These are phyloP conservation scores for Silene conica DNA, from an alignment of 148 eudicot species.

Conservation along the genomic window DNA sequence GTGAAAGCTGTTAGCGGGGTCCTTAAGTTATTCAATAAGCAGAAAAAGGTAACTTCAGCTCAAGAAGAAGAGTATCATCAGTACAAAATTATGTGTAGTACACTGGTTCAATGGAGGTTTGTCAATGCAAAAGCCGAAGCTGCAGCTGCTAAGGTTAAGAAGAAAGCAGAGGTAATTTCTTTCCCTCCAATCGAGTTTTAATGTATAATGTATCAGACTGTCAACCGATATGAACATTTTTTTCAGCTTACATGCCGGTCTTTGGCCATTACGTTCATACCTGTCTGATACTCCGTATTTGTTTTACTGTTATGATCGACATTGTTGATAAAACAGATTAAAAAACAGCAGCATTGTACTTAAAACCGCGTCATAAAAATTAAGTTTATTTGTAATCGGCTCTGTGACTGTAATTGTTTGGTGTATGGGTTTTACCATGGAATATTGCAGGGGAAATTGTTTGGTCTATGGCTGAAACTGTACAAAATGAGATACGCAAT, in stretches of 20 bases:
- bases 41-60: constrained; percentile 41
- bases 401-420: too few species aligned
- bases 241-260: too few species aligned
- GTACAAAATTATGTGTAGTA: constrained; percentile 44
- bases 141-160: constrained; percentile 30
- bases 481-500: constrained; percentile 44
- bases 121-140: constrained; percentile 64
- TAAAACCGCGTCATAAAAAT: too few species aligned
- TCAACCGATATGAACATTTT: too few species aligned
- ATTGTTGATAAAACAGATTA: not conserved
- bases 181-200: too few species aligned
- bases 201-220: too few species aligned
- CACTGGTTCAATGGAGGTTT: constrained; percentile 77
- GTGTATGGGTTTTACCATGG: not conserved
- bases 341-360: too few species aligned
- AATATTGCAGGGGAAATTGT: constrained; percentile 47
- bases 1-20: constrained; percentile 45
- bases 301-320: too few species aligned
- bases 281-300: too few species aligned
- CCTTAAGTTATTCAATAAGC: constrained; percentile 54
- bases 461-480: constrained; percentile 54
- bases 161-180: constrained; percentile 50
- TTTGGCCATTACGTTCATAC: too few species aligned
- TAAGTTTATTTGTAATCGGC: not conserved
- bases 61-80: constrained; percentile 61